These are phyloP conservation scores for Mycena haematopus DNA, from an alignment of 768 basidiomycete species.

Conservation along the genomic window DNA sequence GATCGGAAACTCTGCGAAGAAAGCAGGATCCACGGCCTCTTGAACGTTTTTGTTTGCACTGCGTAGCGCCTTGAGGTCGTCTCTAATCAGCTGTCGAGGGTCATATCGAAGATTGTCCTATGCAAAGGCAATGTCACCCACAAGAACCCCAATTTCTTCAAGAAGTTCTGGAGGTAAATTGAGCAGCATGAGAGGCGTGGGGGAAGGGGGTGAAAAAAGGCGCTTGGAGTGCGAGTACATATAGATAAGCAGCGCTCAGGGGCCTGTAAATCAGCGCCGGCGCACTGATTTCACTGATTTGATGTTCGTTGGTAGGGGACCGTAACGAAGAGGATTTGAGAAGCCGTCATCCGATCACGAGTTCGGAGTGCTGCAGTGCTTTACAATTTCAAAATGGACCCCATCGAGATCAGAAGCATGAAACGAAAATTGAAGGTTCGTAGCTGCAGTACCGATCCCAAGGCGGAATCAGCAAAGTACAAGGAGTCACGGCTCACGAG, in stretches of 20 bases:
- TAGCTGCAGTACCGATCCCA: no score
- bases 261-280: conserved; percentile 1
- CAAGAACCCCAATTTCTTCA: conserved; percentile 6
- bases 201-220: neutral
- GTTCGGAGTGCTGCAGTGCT: no score
- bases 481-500: no score
- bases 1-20: conserved; percentile 7
- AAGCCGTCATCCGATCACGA: no score
- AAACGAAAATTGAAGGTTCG: no score
- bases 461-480: no score
- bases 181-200: conserved; percentile 1
- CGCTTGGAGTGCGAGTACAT: conserved; percentile 4
- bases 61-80: conserved; percentile 3
- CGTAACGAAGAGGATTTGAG: no score
- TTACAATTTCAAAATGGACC: no score
- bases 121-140: conserved; percentile 3
- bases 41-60: conserved; percentile 2
- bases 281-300: conserved; percentile 4
- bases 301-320: conserved; percentile 4
- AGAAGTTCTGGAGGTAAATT: conserved; percentile 5
- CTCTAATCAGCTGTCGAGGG: conserved; percentile 3
- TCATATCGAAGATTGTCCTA: neutral
- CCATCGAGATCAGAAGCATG: no score
- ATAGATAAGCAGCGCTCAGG: conserved; percentile 4
- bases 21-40: conserved; percentile 6